Base-by-base conservation (phyloP, 192 early-diverging fungal genomes). In the Coemansia sp. region DNA sequence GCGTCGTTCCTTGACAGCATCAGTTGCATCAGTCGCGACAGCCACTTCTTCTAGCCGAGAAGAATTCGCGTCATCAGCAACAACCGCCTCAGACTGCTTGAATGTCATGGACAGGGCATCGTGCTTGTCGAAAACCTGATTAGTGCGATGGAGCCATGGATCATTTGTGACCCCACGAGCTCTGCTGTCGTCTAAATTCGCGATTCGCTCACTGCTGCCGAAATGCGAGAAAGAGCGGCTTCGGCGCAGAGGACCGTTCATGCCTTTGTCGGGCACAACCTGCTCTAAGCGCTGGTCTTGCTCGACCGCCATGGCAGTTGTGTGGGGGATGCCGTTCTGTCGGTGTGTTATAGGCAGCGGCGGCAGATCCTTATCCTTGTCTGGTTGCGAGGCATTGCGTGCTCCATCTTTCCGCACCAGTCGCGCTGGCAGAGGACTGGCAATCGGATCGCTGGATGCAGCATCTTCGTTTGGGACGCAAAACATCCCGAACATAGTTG, bases 401-500 rank as follows among this genome's bases (percentile, higher is more conserved):
- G 52, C 41, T 28, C 31, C 13, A 10, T 13, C 33, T 34, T 65
- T 65, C 34, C 63, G 41, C 9, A 28, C 42, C 48, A 59, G 40
- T 13, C 45, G 50, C 23, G 45, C 33, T 3, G 64, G 57, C 3
- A 15, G 47, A 13, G 48, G 48, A 2, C 3, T 6, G 9, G 45
- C 53, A 15, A 34, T 29, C 17, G 38, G 19, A 23, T 6, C 28
- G 30, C 41, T 34, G 3, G 52, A 33, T 30, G 52, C 14, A n/a
- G 29, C 17, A 4, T 8, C 27, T 2, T 61, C 47, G 44, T 31
- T 56, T 5, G 60, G 42, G 1, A 25, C 41, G 45, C 61, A 64
- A 28, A 79, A 79, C 61, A 79, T 54, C 25, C 71, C 76, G 48
- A 79, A 67, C 41, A 79, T 61, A 3, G 65, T 70, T 36, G 41